Evolutionary conservation across 1,284 basidiomycete species (phyloP), one percentile per base, ranked within the genome.

Genomic region (Ceratobasidium theobromae): DNA sequence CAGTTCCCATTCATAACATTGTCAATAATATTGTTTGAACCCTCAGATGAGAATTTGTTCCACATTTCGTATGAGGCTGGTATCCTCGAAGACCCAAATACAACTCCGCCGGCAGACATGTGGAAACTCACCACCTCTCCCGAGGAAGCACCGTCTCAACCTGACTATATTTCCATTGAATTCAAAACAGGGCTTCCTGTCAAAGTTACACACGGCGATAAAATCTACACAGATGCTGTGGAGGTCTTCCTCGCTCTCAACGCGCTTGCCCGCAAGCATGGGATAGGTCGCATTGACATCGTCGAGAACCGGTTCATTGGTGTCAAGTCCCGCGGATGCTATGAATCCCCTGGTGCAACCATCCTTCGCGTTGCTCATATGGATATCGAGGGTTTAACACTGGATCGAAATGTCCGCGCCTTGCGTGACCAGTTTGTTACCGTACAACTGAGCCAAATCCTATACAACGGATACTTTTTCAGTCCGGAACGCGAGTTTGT

Each of bases 41-140:
- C 3, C 18, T 1, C 67, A 79, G 94, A 98, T 77, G 97, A 98
- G 81, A 99, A 99, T 81, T 83, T 99, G 66, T 98, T 97, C 88
- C 96, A 99, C 83, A 99, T 98, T 78, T 99, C 95, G 23, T 99
- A 98, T 80, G 96, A 99, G 79, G 96, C 96, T 32, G 96, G 96
- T 67, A 98, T 99, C 76, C 88, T 99, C 70, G 97, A 99, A 77
- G 92, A 99, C 77, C 96, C 96, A 72, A 86, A 97, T 83, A 88
- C 82, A 70, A 98, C 95, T 8, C 96, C 97, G 66, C 96, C 96
- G 30, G 78, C 79, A n/a, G 96, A 99, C 82, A 99, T 99, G 96
- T 99, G 97, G 96, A 98, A 98, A 79, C 87, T 99, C 72, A 98
- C 94, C 70, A 83, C 84, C 70, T 84, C 90, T 33, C 90, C 93